Percentiles rank a stretch among this genome's conserved stretches.
These are phyloP conservation scores for Boletus rubescentipes DNA, from an alignment of 768 basidiomycete genomes.

Conservation along the genomic window DNA sequence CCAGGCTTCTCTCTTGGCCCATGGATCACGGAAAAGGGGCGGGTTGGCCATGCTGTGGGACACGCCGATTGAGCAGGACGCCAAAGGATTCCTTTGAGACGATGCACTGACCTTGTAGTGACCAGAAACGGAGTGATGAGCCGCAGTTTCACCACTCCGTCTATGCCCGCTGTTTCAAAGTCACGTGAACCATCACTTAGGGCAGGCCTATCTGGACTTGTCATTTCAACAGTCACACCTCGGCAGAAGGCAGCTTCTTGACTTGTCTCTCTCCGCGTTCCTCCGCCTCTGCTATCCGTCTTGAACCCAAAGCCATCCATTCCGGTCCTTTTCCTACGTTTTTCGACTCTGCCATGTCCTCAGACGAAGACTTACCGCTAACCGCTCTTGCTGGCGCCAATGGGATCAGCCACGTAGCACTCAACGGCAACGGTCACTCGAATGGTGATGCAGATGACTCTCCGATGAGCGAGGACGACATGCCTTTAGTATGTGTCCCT, in stretches of 20 bases:
- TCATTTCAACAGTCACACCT: conserved; percentile 25
- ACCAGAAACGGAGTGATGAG: conserved; percentile 9
- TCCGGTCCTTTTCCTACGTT: conserved; percentile 9
- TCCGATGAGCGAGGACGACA: conserved; percentile 68
- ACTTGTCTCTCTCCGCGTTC: conserved; percentile 32
- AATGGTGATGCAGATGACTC: conserved; percentile 41
- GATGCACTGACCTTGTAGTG: conserved; percentile 19
- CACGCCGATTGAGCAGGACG: conserved; percentile 11
- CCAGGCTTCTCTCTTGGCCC: conserved; percentile 94
- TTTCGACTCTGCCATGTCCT: conserved; percentile 46
- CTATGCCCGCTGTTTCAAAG: neutral
- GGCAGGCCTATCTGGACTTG: conserved; percentile 55
- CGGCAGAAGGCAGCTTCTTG: conserved; percentile 26
- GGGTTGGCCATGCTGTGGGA: conserved; percentile 53
- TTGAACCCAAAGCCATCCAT: neutral
- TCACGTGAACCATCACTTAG: conserved; percentile 43
- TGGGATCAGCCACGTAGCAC: conserved; percentile 43
- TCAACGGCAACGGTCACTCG: conserved; percentile 44
- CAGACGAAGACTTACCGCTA: conserved; percentile 60
- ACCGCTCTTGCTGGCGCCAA: conserved; percentile 38
- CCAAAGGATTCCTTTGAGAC: neutral
- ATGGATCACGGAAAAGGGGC: conserved; percentile 88
- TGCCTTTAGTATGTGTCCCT: conserved; percentile 59
- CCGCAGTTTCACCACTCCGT: neutral
- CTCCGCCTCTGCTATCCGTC: conserved; percentile 15